Base-by-base conservation (phyloP, 768 basidiomycete genomes). In the Auriscalpium microsporum region DNA sequence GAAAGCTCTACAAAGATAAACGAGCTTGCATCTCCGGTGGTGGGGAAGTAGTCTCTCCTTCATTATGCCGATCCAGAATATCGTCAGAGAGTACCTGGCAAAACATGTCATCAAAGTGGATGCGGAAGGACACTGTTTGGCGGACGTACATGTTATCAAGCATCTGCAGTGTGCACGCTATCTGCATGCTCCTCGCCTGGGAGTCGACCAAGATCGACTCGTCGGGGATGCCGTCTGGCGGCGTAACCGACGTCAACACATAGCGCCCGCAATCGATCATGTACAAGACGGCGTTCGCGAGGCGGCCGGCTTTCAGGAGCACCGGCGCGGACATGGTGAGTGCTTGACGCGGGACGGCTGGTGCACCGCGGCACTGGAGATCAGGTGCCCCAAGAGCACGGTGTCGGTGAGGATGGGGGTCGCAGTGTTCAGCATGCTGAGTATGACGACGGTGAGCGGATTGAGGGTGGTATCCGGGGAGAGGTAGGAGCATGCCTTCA, bases 151-250 rank as follows among this genome's bases (percentile, higher is more conserved):
- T 46, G 45, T 54, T 54, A 17, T 59, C 58, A n/a, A 59, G 16
- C 21, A 53, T 47, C 34, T 59, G 58, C 1, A 59, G 45, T 21
- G 48, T 10, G 37, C 52, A 42, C 5, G 58, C 52, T 10, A 59
- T 59, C 14, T 47, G 17, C 56, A 57, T 57, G 38, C 58, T 59
- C 33, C 56, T 42, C 38, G 48, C 52, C 50, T 57, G 58, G 8
- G 52, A 56, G 4, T 48, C 56, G 35, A 49, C n/a, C 52, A 59
- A 46, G 33, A 51, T 21, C 45, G 52, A 45, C 51, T 46, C 53
- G 37, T 58, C 48, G 28, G 52, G 56, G 45, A 57, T 17, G 33
- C 56, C 56, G 34, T 57, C 34, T 50, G 21, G 37, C 19, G 56
- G 34, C 14, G 4, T 46, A 34, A 58, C 48, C 28, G 28, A 28